phyloP scores from a whole-genome alignment of 208 protist species.

The Acanthamoeba triangularis region DNA sequence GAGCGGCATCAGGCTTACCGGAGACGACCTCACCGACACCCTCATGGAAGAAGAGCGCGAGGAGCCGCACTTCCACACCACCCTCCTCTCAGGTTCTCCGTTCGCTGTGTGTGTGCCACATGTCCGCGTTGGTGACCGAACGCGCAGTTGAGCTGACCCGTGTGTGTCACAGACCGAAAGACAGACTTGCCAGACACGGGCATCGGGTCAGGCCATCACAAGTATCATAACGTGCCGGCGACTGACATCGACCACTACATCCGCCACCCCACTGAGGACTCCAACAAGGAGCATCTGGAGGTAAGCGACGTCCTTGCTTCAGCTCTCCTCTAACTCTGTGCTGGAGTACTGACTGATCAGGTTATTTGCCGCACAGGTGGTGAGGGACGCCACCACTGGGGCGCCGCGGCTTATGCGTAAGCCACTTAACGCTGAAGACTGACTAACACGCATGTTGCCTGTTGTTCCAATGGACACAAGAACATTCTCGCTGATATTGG shows the following conservation, averaged over 20 bases:
- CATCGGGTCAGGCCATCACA: slow-evolving; percentile 36
- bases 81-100: not conserved
- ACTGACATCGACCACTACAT: slow-evolving; percentile 47
- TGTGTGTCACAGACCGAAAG: not conserved
- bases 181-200: slow-evolving; percentile 44
- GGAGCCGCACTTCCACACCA: not conserved
- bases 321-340: not conserved
- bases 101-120: not conserved
- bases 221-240: slow-evolving; percentile 33
- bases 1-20: not conserved
- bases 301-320: not conserved
- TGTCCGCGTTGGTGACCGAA: not conserved
- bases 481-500: too few relatives aligned
- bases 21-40: slow-evolving; percentile 61
- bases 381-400: slow-evolving; percentile 3
- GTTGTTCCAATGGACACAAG: too few relatives aligned
- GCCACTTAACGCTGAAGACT: slow-evolving; percentile 62
- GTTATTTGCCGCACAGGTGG: not conserved
- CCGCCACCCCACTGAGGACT: slow-evolving; percentile 17
- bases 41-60: slow-evolving; percentile 46
- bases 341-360: not conserved
- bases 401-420: slow-evolving; percentile 60
- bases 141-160: not conserved
- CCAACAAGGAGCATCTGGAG: slow-evolving; percentile 45
- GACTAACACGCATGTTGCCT: not conserved